Percentiles rank a stretch among this genome's conserved stretches.
These are phyloP conservation scores for Seiridium cupressi DNA, from an alignment of 2,329 filamentous ascomycete species.

Conservation along the genomic window DNA sequence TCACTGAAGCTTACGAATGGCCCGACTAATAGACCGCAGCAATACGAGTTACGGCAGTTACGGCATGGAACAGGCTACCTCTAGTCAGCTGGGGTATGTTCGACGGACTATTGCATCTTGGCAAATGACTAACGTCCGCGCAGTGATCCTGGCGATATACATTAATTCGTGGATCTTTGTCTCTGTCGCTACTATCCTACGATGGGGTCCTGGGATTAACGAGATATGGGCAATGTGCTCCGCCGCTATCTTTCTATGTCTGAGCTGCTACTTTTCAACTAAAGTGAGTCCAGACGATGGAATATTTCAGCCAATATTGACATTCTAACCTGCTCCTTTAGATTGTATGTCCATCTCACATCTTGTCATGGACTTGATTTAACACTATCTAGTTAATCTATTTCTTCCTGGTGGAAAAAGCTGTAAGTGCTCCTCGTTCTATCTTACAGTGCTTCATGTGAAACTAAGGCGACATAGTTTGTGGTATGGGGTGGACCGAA, in stretches of 20 bases:
- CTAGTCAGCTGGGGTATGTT: conserved; percentile 42
- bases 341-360: conserved; percentile 30
- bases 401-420: conserved; percentile 63
- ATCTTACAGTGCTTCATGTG: neutral
- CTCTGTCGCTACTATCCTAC: conserved; percentile 53
- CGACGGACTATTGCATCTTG: no score
- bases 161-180: conserved; percentile 60
- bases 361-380: neutral
- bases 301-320: neutral
- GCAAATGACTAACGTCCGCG: no score
- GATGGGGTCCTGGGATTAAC: conserved; percentile 57
- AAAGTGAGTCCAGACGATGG: conserved; percentile 22
- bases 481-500: conserved; percentile 55
- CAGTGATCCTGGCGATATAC: conserved; percentile 61
- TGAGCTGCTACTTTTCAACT: conserved; percentile 61
- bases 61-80: conserved; percentile 36
- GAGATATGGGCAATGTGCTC: conserved; percentile 49
- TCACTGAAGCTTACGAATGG: neutral
- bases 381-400: conserved; percentile 51
- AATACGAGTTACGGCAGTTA: no score
- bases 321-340: conserved; percentile 24
- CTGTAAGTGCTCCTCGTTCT: conserved; percentile 36
- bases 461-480: conserved; percentile 34
- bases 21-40: no score
- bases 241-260: conserved; percentile 57